Conservation (phyloP, 108 stramenopile genomes). For the Cyclotella atomus region DNA sequence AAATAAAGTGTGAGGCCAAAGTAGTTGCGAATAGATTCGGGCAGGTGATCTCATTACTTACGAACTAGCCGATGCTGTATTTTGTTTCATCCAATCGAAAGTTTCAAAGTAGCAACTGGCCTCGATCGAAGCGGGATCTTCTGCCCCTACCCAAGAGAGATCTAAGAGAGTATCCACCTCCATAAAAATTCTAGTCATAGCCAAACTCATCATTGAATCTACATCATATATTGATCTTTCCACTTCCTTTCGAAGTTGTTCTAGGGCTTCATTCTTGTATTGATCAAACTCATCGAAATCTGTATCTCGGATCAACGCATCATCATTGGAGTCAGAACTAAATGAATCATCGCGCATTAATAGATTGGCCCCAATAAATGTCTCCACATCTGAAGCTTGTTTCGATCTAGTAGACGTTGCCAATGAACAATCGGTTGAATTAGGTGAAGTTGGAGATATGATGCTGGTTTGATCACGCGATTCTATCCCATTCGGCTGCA, state of each 20-base stretch:
- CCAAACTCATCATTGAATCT: slow-evolving; percentile 85
- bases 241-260: slow-evolving; percentile 70
- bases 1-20: slow-evolving; percentile 5
- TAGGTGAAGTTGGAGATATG: slow-evolving; percentile 6
- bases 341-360: slow-evolving; percentile 30
- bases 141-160: slow-evolving; percentile 37
- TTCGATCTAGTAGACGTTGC: neutral
- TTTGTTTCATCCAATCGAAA: slow-evolving; percentile 75
- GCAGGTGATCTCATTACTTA: too few relatives aligned
- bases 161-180: slow-evolving; percentile 56
- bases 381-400: slow-evolving; percentile 5
- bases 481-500: neutral
- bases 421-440: slow-evolving; percentile 3
- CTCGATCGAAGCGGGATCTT: slow-evolving; percentile 69
- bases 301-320: neutral
- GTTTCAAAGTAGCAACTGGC: slow-evolving; percentile 77
- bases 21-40: too few relatives aligned
- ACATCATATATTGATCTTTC: slow-evolving; percentile 60
- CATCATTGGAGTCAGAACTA: slow-evolving; percentile 33
- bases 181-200: slow-evolving; percentile 73
- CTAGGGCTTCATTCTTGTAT: slow-evolving; percentile 72
- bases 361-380: slow-evolving; percentile 27
- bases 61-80: slow-evolving; percentile 53
- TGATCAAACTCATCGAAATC: slow-evolving; percentile 74
- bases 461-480: neutral